Percentiles rank a stretch among this genome's conserved stretches.
Evolutionary conservation across 257 asterid genomes (phyloP).

Genomic region (Gentiana dahurica): DNA sequence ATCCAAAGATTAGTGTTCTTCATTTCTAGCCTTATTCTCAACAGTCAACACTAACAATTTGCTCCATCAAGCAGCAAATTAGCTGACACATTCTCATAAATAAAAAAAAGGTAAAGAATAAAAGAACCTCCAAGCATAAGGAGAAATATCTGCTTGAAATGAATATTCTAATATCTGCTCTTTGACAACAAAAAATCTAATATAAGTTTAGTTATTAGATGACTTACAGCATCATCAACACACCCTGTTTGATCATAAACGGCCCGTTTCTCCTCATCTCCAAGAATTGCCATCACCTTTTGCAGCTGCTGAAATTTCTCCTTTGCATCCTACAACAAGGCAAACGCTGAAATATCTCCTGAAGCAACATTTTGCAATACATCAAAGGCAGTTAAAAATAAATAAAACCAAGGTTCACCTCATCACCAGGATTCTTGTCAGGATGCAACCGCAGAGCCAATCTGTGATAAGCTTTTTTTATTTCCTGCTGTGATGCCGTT

Average conservation of each 20-base stretch:
- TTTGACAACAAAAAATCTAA: constrained; percentile 6
- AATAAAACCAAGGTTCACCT: constrained; percentile 30
- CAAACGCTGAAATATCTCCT: background rate
- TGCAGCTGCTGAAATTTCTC: constrained; percentile 96
- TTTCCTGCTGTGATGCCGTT: constrained; percentile 67
- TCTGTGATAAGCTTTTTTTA: constrained; percentile 80
- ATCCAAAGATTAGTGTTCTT: too few relatives aligned
- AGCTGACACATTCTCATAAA: too few relatives aligned
- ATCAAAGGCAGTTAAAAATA: background rate
- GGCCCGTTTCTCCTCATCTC: constrained; percentile 88
- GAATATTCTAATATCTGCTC: too few relatives aligned
- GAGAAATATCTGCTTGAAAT: too few relatives aligned
- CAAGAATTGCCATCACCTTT: constrained; percentile 80
- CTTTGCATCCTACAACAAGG: constrained; percentile 64
- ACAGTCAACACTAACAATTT: too few relatives aligned
- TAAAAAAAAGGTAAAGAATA: too few relatives aligned
- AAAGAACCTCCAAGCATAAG: too few relatives aligned
- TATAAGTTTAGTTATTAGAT: background rate
- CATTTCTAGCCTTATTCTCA: too few relatives aligned
- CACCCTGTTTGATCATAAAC: constrained; percentile 94
- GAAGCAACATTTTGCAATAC: too few relatives aligned
- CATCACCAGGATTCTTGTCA: constrained; percentile 81
- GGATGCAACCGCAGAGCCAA: constrained; percentile 86
- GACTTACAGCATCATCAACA: constrained; percentile 91
- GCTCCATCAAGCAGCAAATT: too few relatives aligned